Base-by-base conservation (phyloP, 2,329 filamentous ascomycete species). In the Teratosphaeria pseudoeucalypti region DNA sequence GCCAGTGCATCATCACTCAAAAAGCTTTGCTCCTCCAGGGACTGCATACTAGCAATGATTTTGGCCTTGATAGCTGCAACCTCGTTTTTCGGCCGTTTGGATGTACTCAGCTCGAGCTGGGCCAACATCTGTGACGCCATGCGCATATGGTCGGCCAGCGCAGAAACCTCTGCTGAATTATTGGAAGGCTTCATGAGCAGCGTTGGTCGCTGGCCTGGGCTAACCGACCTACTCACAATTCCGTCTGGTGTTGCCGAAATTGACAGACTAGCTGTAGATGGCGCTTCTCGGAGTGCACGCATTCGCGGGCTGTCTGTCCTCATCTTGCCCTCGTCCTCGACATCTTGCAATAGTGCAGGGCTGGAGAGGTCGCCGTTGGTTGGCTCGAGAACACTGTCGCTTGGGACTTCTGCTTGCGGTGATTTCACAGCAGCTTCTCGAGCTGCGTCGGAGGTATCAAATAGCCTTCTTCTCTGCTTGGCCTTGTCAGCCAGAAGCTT, bases 11-110 rank as follows among this genome's bases (percentile, higher is more conserved):
- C 88, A 63, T 91, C 88, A 2, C 84, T 76, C 56, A 90, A 85
- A 67, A 94, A 94, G 70, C 85, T 92, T 71, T 92, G 87, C 72
- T 94, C 90, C 72, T 94, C 89, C 9, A 94, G 76, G 65, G 82
- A 90, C 72, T 94, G 89, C 90, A 94, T 94, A 72, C 89, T 92
- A 2, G 89, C 89, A 67, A 94, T 94, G 64, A 94, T 94, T 74
- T 90, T 91, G 49, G 88, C 85, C 66, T 90, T 82, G 71, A 94
- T 94, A 7, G 89, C 87, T 19, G 88, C 89, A 4, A 94, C 89
- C 73, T 94, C 89, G 34, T 85, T 84, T 69, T 83, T 88, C 1
- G 89, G 89, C 37, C 89, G 81, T 74, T 92, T 94, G 32, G 88
- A 87, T 64, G 87, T 87, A 26, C 88, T 92, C 1, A 87, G 83